These are phyloP conservation scores for Spongospora subterranea DNA, from an alignment of 208 protist genomes.

Conservation along the genomic window DNA sequence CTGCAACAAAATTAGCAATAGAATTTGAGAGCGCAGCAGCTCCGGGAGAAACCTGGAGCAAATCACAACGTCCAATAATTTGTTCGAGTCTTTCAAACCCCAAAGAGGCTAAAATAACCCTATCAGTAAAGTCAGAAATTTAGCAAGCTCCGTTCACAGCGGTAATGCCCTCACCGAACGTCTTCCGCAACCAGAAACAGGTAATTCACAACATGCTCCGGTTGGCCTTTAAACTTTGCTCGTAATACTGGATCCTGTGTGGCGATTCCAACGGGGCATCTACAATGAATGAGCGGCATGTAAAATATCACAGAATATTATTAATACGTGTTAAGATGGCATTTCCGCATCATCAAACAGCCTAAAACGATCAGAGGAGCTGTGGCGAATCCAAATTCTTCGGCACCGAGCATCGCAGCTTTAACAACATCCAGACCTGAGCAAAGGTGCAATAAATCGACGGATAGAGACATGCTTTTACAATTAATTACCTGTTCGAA, in stretches of 20 bases:
- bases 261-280: constrained; percentile 83
- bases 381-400: constrained; percentile 84
- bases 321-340: constrained; percentile 82
- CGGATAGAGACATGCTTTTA: no score
- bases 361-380: constrained; percentile 81
- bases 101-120: not conserved
- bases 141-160: not conserved
- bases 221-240: constrained; percentile 79
- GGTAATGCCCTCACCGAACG: no score
- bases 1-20: not conserved
- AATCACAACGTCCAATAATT: not conserved
- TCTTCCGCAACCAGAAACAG: constrained; percentile 75
- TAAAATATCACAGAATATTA: no score
- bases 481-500: no score
- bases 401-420: constrained; percentile 79
- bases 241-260: constrained; percentile 83
- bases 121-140: not conserved
- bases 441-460: no score
- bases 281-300: not conserved
- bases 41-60: not conserved
- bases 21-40: not conserved
- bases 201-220: constrained; percentile 83
- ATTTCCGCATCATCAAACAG: constrained; percentile 87
- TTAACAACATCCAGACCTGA: constrained; percentile 82
- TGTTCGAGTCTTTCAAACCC: not conserved